These are phyloP conservation scores for Lentinula guzmanii DNA, from an alignment of 768 basidiomycete genomes.

Conservation along the genomic window DNA sequence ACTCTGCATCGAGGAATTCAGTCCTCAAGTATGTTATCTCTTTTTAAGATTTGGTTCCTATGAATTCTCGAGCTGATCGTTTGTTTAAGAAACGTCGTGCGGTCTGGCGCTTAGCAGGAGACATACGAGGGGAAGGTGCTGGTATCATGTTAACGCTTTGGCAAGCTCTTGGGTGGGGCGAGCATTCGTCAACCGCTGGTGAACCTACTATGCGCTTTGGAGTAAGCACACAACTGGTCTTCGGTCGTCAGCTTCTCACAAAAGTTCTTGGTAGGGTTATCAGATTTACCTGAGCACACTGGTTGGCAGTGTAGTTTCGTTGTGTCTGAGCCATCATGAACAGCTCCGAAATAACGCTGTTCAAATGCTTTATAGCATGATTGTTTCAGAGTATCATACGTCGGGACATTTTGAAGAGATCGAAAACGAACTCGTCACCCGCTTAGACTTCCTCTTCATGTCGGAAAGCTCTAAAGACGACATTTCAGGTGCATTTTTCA, in stretches of 20 bases:
- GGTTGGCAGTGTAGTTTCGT: constrained; percentile 84
- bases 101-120: constrained; percentile 94
- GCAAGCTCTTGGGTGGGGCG: constrained; percentile 80
- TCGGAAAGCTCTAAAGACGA: constrained; percentile 88
- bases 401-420: constrained; percentile 83
- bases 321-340: constrained; percentile 95
- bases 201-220: constrained; percentile 61
- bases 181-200: constrained; percentile 43
- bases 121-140: constrained; percentile 90
- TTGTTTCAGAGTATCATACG: constrained; percentile 85
- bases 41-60: neutral
- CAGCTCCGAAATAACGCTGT: constrained; percentile 86
- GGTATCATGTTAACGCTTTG: constrained; percentile 73
- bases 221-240: constrained; percentile 36
- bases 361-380: constrained; percentile 92
- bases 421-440: constrained; percentile 88
- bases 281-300: constrained; percentile 78
- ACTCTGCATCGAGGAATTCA: constrained; percentile 91
- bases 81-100: constrained; percentile 78
- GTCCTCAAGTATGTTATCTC: constrained; percentile 65
- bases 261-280: constrained; percentile 52
- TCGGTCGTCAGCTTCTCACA: constrained; percentile 7
- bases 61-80: constrained; percentile 3
- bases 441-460: constrained; percentile 89
- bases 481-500: constrained; percentile 88